phyloP scores from a whole-genome alignment of 441 rosid genomes.

The Populus trichocarpa region DNA sequence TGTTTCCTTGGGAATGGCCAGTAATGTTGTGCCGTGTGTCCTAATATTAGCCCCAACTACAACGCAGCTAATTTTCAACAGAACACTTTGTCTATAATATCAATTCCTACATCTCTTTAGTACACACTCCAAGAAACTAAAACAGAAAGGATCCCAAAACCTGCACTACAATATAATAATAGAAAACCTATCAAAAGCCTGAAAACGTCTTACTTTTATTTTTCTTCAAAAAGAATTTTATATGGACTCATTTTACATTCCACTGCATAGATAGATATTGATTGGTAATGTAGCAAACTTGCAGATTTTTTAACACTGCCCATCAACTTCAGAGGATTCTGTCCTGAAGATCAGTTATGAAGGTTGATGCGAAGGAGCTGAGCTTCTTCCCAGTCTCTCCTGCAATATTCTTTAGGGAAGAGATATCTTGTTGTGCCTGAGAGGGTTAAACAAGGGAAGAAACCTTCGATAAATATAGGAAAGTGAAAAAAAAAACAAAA shows the following conservation, averaged over 20 bases:
- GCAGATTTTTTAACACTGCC: not conserved
- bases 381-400: constrained; percentile 95
- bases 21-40: not conserved
- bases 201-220: constrained; percentile 15
- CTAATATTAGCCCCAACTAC: not conserved
- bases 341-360: constrained; percentile 86
- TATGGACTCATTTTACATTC: constrained; percentile 34
- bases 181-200: not conserved
- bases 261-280: constrained; percentile 28
- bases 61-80: not conserved
- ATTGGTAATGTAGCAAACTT: constrained; percentile 20
- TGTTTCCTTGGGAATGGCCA: not conserved
- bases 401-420: constrained; percentile 78
- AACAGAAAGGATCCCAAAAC: not conserved
- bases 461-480: not conserved
- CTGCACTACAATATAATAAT: constrained; percentile 17
- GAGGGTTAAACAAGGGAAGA: not conserved
- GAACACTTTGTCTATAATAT: not conserved
- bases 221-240: constrained; percentile 30
- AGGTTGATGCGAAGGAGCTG: constrained; percentile 66
- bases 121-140: constrained; percentile 17
- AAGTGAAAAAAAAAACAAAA: not conserved
- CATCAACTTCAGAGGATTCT: constrained; percentile 55
- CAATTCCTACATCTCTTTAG: constrained; percentile 1
- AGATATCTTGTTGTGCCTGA: constrained; percentile 93